phyloP scores from a whole-genome alignment of 306 rosid genomes.

The Cercis canadensis region DNA sequence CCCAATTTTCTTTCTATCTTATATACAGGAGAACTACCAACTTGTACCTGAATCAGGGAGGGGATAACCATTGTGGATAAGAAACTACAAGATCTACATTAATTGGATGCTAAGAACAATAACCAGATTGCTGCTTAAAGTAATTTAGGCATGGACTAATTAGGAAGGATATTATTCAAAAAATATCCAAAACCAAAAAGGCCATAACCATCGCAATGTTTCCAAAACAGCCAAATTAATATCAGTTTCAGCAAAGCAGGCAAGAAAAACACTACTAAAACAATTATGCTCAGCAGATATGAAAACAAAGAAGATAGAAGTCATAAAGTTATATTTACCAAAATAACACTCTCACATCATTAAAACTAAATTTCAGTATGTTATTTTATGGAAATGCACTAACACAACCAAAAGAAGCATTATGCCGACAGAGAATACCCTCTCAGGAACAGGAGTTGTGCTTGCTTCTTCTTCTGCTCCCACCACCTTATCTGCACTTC shows the following conservation, averaged over 20 bases:
- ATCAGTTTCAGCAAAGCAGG: slow-evolving; percentile 2
- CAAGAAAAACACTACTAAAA: slow-evolving; percentile 10
- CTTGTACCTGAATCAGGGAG: slow-evolving; percentile 71
- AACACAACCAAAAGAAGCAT: slow-evolving; percentile 35
- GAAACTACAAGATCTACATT: slow-evolving; percentile 17
- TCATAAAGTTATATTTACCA: slow-evolving; percentile 2
- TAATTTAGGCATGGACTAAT: slow-evolving; percentile 2
- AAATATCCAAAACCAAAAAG: slow-evolving; percentile 7
- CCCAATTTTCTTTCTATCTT: slow-evolving; percentile 93
- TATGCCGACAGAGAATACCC: slow-evolving; percentile 57
- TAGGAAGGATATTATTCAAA: slow-evolving; percentile 9
- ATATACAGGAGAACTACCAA: slow-evolving; percentile 85
- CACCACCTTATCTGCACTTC: slow-evolving; percentile 72
- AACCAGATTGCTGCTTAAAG: neutral
- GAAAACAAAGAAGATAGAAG: slow-evolving; percentile 11
- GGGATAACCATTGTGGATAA: slow-evolving; percentile 15
- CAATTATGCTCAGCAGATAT: slow-evolving; percentile 7
- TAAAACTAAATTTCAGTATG: slow-evolving; percentile 12
- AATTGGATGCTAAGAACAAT: slow-evolving; percentile 9
- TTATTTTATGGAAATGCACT: slow-evolving; percentile 32
- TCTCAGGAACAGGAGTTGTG: slow-evolving; percentile 84
- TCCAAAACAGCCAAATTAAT: slow-evolving; percentile 25
- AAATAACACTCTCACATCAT: slow-evolving; percentile 27
- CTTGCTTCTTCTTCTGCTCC: slow-evolving; percentile 83
- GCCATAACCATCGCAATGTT: slow-evolving; percentile 11